Conservation (phyloP, 331 rosid species). For the Telfairia occidentalis region DNA sequence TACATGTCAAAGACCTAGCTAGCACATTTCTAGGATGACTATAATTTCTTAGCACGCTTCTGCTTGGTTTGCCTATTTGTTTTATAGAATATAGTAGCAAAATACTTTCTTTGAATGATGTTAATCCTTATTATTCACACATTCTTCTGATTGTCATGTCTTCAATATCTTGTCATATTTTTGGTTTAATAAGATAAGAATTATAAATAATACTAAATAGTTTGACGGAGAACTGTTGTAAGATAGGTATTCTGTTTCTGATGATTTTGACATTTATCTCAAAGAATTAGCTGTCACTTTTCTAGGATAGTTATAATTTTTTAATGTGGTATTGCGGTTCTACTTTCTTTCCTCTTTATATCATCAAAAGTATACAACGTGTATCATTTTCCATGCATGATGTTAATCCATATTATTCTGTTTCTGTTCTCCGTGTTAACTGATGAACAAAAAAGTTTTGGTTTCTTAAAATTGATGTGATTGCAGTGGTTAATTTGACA, state of each 20-base stretch:
- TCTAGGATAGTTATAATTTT: background rate
- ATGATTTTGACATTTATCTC: background rate
- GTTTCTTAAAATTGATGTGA: slow-evolving; percentile 13
- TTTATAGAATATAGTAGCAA: background rate
- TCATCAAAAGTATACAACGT: background rate
- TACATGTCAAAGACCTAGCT: background rate
- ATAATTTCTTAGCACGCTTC: background rate
- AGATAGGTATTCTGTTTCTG: background rate
- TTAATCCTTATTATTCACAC: background rate
- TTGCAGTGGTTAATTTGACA: slow-evolving; percentile 78
- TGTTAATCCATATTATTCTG: background rate
- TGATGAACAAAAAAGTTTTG: background rate
- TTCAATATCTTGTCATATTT: background rate
- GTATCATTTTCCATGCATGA: background rate
- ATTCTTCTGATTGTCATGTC: background rate
- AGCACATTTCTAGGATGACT: background rate
- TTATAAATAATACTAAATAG: background rate
- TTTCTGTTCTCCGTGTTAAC: background rate
- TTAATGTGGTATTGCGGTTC: background rate
- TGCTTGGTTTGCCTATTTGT: background rate
- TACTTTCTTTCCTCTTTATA: background rate
- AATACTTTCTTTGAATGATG: background rate
- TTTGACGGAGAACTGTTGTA: background rate
- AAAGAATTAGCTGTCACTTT: background rate
- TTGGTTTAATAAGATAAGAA: background rate